Evolutionary conservation across 202 grass and related monocot species (phyloP), one percentile per base, ranked within the genome.

Genomic region (Zizania palustris): DNA sequence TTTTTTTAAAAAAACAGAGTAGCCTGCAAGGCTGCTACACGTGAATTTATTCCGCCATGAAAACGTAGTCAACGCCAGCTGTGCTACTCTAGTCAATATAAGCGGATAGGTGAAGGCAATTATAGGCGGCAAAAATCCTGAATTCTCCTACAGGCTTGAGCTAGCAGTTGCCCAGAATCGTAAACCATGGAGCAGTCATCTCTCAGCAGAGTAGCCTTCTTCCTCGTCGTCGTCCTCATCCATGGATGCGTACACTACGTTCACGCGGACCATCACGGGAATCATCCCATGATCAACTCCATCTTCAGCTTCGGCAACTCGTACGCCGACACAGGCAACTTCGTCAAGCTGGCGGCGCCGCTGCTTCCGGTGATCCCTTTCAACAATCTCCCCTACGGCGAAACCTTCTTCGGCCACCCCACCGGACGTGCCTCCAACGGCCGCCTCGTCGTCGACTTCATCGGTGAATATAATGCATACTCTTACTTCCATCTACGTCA

Each of bases 271-370:
- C 60, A n/a, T n/a, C n/a, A n/a, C 46, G 73, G 28, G 38, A n/a
- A n/a, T n/a, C 33, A 35, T 18, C 33, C 33, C 33, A 9, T 11
- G 34, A 64, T 76, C 45, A 3, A 21, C 16, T 77, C 89, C 40
- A 88, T 92, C 41, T 92, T 92, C 69, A 83, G 45, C 68, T 91
- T 91, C 36, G 85, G 85, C 19, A 75, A 91, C 85, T 91, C 85
- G 19, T 84, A 82, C 36, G 74, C 80, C 46, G 89, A 92, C 76
- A 84, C 85, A 2, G 89, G 89, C 36, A 92, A 92, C 64, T 66
- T 77, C 48, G 3, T 77, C 7, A 38, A 67, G 12, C 35, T 45
- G 15, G 78, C 79, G 4, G 56, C 75, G 2, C 45, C 61, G 60
- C 0, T 64, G 11, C 4, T 76, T 1, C 73, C 73, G 22, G 6